phyloP scores from a whole-genome alignment of 805 yeast species.

The Metschnikowia vanudenii region DNA sequence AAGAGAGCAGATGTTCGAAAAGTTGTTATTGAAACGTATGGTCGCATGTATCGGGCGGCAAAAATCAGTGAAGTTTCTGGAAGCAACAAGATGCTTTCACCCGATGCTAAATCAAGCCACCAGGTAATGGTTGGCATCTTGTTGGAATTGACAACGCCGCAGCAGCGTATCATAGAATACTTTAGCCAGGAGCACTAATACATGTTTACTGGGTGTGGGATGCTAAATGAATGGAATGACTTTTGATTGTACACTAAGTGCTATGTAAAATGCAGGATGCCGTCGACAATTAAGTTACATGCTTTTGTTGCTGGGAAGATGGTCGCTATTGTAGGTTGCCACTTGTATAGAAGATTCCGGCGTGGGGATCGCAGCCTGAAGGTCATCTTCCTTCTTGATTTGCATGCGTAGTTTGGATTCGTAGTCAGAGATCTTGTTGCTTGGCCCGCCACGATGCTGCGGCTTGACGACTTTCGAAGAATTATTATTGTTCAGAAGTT shows the following conservation, averaged over 20 bases:
- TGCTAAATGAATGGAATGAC: not conserved
- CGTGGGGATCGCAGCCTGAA: conserved; percentile 6
- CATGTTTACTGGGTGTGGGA: not conserved
- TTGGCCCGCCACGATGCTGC: not conserved
- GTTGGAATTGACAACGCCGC: conserved; percentile 40
- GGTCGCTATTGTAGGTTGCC: not conserved
- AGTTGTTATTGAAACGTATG: conserved; percentile 37
- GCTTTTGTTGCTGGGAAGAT: not conserved
- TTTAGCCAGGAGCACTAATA: conserved; percentile 26
- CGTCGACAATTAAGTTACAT: not conserved
- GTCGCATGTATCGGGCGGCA: conserved; percentile 28
- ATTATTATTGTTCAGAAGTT: conserved; percentile 17
- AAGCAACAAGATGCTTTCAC: conserved; percentile 11
- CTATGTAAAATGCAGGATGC: conserved; percentile 1
- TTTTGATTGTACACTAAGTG: not conserved
- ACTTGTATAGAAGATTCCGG: conserved; percentile 11
- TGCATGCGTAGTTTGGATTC: conserved; percentile 11
- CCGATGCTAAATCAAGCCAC: conserved; percentile 2
- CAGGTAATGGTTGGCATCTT: conserved; percentile 29
- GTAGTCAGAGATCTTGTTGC: conserved; percentile 6
- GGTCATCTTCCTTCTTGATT: conserved; percentile 9
- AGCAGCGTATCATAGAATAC: conserved; percentile 47
- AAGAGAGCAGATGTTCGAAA: conserved; percentile 38
- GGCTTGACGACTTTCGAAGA: conserved; percentile 14
- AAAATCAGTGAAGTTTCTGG: conserved; percentile 15